These are phyloP conservation scores for Mesembryanthemum crystallinum DNA, from an alignment of 148 eudicot genomes.

Conservation along the genomic window DNA sequence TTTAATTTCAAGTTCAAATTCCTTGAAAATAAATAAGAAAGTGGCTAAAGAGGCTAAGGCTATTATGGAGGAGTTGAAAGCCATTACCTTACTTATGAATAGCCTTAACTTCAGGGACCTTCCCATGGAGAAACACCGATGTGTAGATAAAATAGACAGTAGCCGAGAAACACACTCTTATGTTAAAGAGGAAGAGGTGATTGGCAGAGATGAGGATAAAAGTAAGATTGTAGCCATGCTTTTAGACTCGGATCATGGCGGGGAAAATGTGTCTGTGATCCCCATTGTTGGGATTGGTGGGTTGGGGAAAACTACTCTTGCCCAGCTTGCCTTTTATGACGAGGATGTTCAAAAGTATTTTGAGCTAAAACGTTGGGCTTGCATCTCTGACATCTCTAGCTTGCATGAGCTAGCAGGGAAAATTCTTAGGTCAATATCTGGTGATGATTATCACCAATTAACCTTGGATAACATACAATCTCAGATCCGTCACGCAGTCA, in stretches of 20 bases:
- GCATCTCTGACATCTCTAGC: neutral
- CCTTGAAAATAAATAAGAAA: too few relatives aligned
- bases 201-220: constrained; percentile 18
- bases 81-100: too few relatives aligned
- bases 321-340: constrained; percentile 14
- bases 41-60: too few relatives aligned
- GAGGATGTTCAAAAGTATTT: neutral
- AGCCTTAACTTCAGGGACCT: too few relatives aligned
- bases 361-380: constrained; percentile 9
- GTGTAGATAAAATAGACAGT: too few relatives aligned
- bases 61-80: too few relatives aligned
- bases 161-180: constrained; percentile 14
- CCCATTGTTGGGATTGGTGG: constrained; percentile 24
- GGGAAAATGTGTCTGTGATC: neutral
- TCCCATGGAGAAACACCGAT: neutral
- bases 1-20: too few relatives aligned
- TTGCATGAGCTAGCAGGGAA: neutral
- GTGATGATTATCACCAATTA: neutral
- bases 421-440: neutral
- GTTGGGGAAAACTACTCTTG: constrained; percentile 21
- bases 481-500: neutral
- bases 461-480: neutral
- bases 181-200: neutral
- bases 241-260: neutral
- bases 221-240: neutral